These are phyloP conservation scores for Blastocystis hominis DNA, from an alignment of 352 stramenopile species.

Conservation along the genomic window DNA sequence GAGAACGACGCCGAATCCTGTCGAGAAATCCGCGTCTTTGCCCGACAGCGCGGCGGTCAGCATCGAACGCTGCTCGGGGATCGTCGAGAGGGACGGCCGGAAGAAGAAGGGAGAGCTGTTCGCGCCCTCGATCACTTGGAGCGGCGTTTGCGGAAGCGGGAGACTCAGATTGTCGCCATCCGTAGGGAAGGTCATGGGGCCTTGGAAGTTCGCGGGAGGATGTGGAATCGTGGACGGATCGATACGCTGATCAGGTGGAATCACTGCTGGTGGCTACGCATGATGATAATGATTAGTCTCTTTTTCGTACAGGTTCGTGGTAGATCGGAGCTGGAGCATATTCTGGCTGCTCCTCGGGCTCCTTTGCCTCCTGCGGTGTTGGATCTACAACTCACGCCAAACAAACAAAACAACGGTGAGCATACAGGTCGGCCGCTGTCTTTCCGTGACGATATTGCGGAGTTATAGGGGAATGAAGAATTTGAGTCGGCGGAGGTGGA, in stretches of 20 bases:
- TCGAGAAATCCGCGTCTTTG: not conserved
- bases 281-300: not conserved
- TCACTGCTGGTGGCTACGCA: not conserved
- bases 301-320: not conserved
- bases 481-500: not conserved
- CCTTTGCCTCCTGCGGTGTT: not conserved
- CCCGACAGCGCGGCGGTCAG: not conserved
- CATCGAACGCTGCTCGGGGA: slow-evolving; percentile 29
- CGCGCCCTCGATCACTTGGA: slow-evolving; percentile 18
- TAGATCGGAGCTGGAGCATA: slow-evolving; percentile 28
- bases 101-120: slow-evolving; percentile 42
- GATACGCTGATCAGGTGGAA: slow-evolving; percentile 37
- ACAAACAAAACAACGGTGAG: not conserved
- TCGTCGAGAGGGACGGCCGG: not conserved
- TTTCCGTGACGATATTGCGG: not conserved
- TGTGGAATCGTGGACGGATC: not conserved
- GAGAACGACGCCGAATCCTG: slow-evolving; percentile 15
- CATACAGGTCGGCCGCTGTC: slow-evolving; percentile 23
- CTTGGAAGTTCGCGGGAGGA: not conserved
- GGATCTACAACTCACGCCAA: not conserved
- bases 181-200: not conserved
- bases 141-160: not conserved
- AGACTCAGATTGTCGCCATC: not conserved
- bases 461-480: not conserved
- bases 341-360: not conserved